These are phyloP conservation scores for Colletotrichum sp. DNA, from an alignment of 2,329 filamentous ascomycete species.

Conservation along the genomic window DNA sequence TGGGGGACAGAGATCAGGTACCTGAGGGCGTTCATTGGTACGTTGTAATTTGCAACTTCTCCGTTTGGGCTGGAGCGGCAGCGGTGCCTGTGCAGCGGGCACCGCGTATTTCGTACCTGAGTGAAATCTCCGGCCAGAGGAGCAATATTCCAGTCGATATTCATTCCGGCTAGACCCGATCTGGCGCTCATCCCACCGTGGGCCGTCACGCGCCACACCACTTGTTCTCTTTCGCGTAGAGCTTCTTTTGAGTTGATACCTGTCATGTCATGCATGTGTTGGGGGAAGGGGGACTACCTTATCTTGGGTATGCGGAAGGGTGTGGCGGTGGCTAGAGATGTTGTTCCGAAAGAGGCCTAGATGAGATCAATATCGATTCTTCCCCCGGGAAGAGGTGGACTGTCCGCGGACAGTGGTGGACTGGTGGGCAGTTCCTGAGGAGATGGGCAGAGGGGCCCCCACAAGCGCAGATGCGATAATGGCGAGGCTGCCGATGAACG, in stretches of 20 bases:
- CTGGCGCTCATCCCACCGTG: neutral
- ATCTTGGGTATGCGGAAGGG: neutral
- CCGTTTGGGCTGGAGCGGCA: neutral
- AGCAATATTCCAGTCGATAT: neutral
- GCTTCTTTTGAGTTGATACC: neutral
- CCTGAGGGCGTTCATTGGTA: constrained; percentile 2
- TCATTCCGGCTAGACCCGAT: neutral
- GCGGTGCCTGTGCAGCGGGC: neutral
- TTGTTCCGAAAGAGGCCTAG: neutral
- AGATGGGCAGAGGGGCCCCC: neutral
- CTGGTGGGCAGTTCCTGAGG: neutral
- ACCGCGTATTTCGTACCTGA: neutral
- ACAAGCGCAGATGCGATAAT: neutral
- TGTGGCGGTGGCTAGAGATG: neutral
- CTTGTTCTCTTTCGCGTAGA: neutral
- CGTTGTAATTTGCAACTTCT: neutral
- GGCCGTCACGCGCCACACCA: neutral
- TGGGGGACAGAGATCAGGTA: neutral
- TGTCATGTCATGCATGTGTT: neutral
- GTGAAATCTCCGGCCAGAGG: neutral
- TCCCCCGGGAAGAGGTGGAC: neutral
- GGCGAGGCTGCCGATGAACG: neutral
- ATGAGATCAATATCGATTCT: neutral
- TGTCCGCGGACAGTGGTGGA: neutral
- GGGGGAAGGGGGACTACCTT: neutral